Base-by-base conservation (phyloP, 2,329 filamentous ascomycete species). In the Teratosphaeria destructans region DNA sequence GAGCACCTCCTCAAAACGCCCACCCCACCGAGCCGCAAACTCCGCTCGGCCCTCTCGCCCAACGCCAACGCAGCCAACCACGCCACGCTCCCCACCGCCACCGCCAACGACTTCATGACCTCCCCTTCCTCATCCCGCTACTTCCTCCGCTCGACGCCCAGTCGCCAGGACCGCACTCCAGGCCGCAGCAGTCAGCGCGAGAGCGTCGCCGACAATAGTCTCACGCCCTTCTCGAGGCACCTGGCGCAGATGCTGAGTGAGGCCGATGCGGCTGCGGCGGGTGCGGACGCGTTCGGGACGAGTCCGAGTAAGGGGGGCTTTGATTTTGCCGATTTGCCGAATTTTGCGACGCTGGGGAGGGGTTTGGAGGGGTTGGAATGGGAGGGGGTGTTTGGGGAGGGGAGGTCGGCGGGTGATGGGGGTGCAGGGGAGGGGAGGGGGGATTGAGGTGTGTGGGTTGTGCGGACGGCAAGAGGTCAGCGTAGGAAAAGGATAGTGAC, bases 221-320 rank as follows among this genome's bases (percentile, higher is more conserved):
- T 75, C 58, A 84, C 84, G 5, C 85, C 85, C 0, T 81, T 87
- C 67, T 84, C 83, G 1, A 78, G 81, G 43, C 82, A 85, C 26
- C 78, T 90, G 39, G 82, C 81, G 63, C 81, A 87, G 65, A 77
- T 89, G 61, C 76, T 89, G 23, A 85, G 81, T 7, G 82, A 86
- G 26, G 63, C 62, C 7, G 68, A 64, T 35, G 64, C 62, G 1
- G 60, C 59, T 26, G 66, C 47, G n/a, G 57, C 59, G 2, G 62
- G 56, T 1, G 66, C 47, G 14, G 57, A 59, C 2, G 62, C 56
- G 3, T 58, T 58, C 8, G 68, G 70, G 57, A 67, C 65, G 2
- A 71, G 69, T 43, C 70, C 69, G 4, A 67, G 64, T 47, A 64
- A 64, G 19, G 63, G 61, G 19, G 63, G 61, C 12, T 68, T 68